Percentiles rank a stretch among this genome's conserved stretches.
Conservation (phyloP, 1,284 basidiomycete genomes). For the Cutaneotrichosporon cutaneum region DNA sequence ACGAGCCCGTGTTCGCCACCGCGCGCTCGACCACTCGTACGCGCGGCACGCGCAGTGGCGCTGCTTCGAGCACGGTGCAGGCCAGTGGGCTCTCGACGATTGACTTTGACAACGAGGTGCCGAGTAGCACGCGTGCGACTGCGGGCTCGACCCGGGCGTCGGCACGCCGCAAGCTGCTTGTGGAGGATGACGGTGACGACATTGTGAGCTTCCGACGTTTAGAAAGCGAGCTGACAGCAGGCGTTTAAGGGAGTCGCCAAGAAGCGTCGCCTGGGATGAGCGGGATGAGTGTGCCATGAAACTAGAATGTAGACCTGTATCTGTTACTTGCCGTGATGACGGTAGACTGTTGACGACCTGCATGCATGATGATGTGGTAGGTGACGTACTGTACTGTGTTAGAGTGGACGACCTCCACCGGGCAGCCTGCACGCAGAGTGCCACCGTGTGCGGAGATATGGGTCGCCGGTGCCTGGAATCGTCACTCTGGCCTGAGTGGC, state of each 20-base stretch:
- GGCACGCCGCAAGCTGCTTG: constrained; percentile 20
- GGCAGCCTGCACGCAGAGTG: not conserved
- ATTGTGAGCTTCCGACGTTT: constrained; percentile 20
- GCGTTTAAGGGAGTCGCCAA: constrained; percentile 29
- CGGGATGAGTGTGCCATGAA: not conserved
- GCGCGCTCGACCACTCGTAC: constrained; percentile 7
- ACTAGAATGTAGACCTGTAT: not conserved
- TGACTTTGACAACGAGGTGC: constrained; percentile 7
- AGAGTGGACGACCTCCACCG: constrained; percentile 10
- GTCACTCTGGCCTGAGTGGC: not conserved
- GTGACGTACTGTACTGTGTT: too few species aligned
- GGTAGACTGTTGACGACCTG: too few species aligned
- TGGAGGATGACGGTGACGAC: constrained; percentile 27
- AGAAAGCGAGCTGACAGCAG: constrained; percentile 29
- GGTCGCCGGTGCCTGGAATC: not conserved
- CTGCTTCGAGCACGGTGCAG: not conserved
- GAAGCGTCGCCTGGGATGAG: constrained; percentile 30
- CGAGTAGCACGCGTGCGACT: constrained; percentile 11
- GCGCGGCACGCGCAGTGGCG: constrained; percentile 8
- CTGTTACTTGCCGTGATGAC: not conserved
- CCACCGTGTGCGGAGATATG: constrained; percentile 1
- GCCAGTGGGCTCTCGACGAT: constrained; percentile 5
- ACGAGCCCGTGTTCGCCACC: constrained; percentile 20
- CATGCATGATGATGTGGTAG: too few species aligned
- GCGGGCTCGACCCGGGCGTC: constrained; percentile 8